phyloP scores from a whole-genome alignment of 768 basidiomycete species.

The Amylocystis lapponica region DNA sequence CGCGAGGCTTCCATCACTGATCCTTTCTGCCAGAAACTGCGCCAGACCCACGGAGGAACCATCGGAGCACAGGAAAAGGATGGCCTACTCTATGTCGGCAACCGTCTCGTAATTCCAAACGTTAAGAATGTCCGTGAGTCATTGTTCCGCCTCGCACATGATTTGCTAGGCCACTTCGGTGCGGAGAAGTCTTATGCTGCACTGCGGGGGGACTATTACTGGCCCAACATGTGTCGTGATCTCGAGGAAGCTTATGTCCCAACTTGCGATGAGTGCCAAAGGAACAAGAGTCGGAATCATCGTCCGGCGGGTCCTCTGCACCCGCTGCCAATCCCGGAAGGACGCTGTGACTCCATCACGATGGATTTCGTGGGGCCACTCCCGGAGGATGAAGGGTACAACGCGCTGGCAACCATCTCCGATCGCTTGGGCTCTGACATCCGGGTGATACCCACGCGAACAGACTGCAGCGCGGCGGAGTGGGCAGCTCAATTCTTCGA shows the following conservation, averaged over 20 bases:
- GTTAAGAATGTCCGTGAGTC: slow-evolving; percentile 6
- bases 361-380: slow-evolving; percentile 29
- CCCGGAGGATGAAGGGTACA: slow-evolving; percentile 19
- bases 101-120: slow-evolving; percentile 18
- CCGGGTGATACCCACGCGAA: slow-evolving; percentile 2
- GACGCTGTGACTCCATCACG: slow-evolving; percentile 15
- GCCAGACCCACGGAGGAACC: too few relatives aligned
- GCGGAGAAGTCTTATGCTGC: slow-evolving; percentile 13
- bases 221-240: slow-evolving; percentile 26
- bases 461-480: slow-evolving; percentile 9
- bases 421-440: slow-evolving; percentile 15
- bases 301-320: slow-evolving; percentile 19
- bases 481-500: slow-evolving; percentile 21
- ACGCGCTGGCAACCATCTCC: too few relatives aligned
- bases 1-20: slow-evolving; percentile 2
- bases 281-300: slow-evolving; percentile 27
- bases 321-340: slow-evolving; percentile 16
- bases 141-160: slow-evolving; percentile 11
- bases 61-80: background rate
- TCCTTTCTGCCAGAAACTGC: slow-evolving; percentile 4
- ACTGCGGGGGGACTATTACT: slow-evolving; percentile 11
- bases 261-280: slow-evolving; percentile 25
- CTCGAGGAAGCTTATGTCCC: slow-evolving; percentile 27
- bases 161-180: slow-evolving; percentile 15
- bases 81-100: slow-evolving; percentile 13